A percentile compares a stretch with the other conserved stretches of the same genome.
These are phyloP conservation scores for Bipolaris sorokiniana DNA, from an alignment of 2,329 filamentous ascomycete species.

Conservation along the genomic window DNA sequence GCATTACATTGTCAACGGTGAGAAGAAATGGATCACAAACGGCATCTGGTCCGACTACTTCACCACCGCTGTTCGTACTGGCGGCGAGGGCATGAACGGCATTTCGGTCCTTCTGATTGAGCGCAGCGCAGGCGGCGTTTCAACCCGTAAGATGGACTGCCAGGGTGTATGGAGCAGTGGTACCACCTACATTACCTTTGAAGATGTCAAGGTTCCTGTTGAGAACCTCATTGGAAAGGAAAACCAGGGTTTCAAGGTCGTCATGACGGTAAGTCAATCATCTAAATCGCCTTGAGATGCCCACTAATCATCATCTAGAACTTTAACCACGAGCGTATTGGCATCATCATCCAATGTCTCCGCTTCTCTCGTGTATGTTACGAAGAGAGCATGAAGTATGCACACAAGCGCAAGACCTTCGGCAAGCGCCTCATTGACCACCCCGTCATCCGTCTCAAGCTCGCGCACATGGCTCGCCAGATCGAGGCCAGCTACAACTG, in stretches of 20 bases:
- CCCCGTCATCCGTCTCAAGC: slow-evolving; percentile 95
- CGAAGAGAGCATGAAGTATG: slow-evolving; percentile 95
- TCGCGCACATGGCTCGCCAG: slow-evolving; percentile 97
- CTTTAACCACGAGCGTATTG: slow-evolving; percentile 99
- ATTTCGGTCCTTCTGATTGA: slow-evolving; percentile 91
- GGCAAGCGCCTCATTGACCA: slow-evolving; percentile 97
- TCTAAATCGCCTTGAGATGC: background rate
- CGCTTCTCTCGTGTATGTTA: slow-evolving; percentile 97
- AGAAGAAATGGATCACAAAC: slow-evolving; percentile 99
- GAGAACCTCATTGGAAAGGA: slow-evolving; percentile 98
- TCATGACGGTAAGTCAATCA: slow-evolving; percentile 72
- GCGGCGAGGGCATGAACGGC: slow-evolving; percentile 88
- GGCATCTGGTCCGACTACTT: slow-evolving; percentile 98
- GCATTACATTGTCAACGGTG: slow-evolving; percentile 98
- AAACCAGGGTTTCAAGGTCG: slow-evolving; percentile 97
- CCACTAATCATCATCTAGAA: slow-evolving; percentile 56
- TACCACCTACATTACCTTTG: slow-evolving; percentile 97
- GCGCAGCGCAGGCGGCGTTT: slow-evolving; percentile 81
- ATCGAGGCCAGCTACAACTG: slow-evolving; percentile 97
- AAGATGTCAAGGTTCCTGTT: slow-evolving; percentile 99
- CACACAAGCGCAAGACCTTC: slow-evolving; percentile 95
- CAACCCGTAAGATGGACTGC: slow-evolving; percentile 86
- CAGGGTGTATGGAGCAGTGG: slow-evolving; percentile 95
- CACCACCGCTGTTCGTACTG: slow-evolving; percentile 71
- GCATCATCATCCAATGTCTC: slow-evolving; percentile 96